Percentiles rank a stretch among this genome's conserved stretches.
These are phyloP conservation scores for Jimgerdemannia lactiflua DNA, from an alignment of 192 early-diverging fungal species.

Conservation along the genomic window DNA sequence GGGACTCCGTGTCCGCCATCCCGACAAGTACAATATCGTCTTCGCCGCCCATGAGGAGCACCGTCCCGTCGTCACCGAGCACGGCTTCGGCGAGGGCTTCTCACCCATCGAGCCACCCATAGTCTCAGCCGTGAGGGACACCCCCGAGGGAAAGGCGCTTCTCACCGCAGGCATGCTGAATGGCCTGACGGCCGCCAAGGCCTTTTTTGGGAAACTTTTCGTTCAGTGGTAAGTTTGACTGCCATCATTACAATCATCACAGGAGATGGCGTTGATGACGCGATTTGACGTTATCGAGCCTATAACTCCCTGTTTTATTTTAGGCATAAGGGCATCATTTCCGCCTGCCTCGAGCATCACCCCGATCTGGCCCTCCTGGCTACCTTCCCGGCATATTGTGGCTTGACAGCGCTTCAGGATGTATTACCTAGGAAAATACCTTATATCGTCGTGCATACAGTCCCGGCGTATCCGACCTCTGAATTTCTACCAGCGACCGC, in stretches of 20 bases:
- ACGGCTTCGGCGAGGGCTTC: background rate
- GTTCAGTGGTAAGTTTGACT: background rate
- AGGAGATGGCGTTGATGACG: background rate
- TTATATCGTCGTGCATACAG: slow-evolving; percentile 1
- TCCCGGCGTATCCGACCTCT: background rate
- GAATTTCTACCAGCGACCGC: background rate
- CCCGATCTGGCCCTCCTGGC: slow-evolving; percentile 2
- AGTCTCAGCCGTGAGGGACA: background rate
- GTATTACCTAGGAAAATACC: background rate
- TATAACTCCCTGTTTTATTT: background rate
- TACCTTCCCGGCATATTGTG: background rate
- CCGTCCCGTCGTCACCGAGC: background rate
- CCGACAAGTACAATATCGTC: background rate
- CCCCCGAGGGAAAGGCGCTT: background rate
- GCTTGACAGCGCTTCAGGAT: background rate
- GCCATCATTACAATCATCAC: background rate
- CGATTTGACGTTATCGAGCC: background rate
- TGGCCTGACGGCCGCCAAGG: background rate
- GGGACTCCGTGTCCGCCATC: background rate
- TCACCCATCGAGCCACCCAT: background rate
- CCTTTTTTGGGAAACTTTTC: background rate
- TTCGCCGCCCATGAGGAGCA: slow-evolving; percentile 1
- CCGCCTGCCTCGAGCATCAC: background rate
- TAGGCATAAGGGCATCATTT: background rate
- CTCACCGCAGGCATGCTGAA: background rate